Evolutionary conservation across 1,284 basidiomycete genomes (phyloP).

Genomic region (Ceratobasidium sp.): DNA sequence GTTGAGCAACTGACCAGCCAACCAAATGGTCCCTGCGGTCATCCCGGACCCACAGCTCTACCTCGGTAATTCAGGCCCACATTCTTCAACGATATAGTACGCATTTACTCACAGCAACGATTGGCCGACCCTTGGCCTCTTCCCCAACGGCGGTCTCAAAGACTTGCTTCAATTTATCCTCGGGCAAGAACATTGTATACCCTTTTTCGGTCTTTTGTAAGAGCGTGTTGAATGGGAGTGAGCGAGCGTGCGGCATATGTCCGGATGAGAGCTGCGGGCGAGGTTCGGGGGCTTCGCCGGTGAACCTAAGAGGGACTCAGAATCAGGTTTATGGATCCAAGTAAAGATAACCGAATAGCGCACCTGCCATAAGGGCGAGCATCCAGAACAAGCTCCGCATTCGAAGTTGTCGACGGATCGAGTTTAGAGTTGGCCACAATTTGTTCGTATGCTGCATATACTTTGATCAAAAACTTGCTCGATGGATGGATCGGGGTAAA

Average conservation of each 20-base stretch:
- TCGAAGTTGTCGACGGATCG: conserved; percentile 55
- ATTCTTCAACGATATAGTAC: conserved; percentile 47
- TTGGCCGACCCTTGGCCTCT: conserved; percentile 4
- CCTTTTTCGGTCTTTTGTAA: conserved; percentile 60
- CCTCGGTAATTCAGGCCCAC: conserved; percentile 57
- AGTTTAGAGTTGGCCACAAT: conserved; percentile 75
- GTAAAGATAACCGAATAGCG: conserved; percentile 45
- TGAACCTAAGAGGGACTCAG: conserved; percentile 62
- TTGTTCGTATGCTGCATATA: conserved; percentile 75
- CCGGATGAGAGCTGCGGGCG: conserved; percentile 87
- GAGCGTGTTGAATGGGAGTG: conserved; percentile 84
- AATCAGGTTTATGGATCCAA: background rate
- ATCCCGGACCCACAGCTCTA: conserved; percentile 93
- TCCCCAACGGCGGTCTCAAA: conserved; percentile 67
- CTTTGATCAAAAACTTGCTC: conserved; percentile 42
- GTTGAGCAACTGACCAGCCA: conserved; percentile 56
- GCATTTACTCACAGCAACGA: conserved; percentile 38
- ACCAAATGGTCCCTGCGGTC: conserved; percentile 94
- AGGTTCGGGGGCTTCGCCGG: conserved; percentile 87
- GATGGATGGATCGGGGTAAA: conserved; percentile 39
- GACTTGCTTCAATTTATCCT: conserved; percentile 64
- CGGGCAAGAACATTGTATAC: conserved; percentile 71
- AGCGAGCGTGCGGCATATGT: conserved; percentile 89
- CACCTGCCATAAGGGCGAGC: conserved; percentile 82
- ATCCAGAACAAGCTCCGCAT: conserved; percentile 82